Evolutionary conservation across 495 filamentous ascomycete species (phyloP).

Genomic region (Staphylotrichum longicolle): DNA sequence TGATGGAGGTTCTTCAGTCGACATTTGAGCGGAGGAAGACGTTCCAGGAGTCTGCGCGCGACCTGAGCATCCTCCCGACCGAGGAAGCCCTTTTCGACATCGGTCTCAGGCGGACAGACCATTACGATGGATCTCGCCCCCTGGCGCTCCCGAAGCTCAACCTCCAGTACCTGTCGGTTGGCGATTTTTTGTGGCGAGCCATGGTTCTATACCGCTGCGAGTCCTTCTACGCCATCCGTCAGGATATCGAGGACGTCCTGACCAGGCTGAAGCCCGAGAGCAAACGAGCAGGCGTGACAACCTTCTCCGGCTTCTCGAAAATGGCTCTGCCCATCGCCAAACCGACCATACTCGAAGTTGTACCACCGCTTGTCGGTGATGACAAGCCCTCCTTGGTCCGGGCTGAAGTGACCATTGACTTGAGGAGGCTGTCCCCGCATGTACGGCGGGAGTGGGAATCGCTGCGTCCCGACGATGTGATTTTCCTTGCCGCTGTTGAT

Average conservation of each 20-base stretch:
- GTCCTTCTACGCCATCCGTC: slow-evolving; percentile 90
- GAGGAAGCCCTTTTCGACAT: slow-evolving; percentile 83
- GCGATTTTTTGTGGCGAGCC: slow-evolving; percentile 93
- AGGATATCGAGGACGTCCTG: slow-evolving; percentile 79
- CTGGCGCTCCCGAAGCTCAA: slow-evolving; percentile 93
- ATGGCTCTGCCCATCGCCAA: slow-evolving; percentile 88
- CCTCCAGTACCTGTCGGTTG: slow-evolving; percentile 90
- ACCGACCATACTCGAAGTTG: slow-evolving; percentile 83
- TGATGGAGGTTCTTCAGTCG: slow-evolving; percentile 74
- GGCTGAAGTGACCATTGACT: slow-evolving; percentile 85
- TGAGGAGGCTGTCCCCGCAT: slow-evolving; percentile 69
- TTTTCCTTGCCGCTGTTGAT: slow-evolving; percentile 80
- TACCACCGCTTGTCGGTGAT: slow-evolving; percentile 80
- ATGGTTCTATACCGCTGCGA: slow-evolving; percentile 87
- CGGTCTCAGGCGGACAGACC: slow-evolving; percentile 78
- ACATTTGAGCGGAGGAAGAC: slow-evolving; percentile 73
- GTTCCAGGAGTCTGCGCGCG: slow-evolving; percentile 75
- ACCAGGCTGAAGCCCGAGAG: slow-evolving; percentile 73
- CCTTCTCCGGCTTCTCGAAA: slow-evolving; percentile 81
- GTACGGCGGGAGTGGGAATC: slow-evolving; percentile 88
- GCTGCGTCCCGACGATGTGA: slow-evolving; percentile 81
- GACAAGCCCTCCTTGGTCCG: slow-evolving; percentile 79
- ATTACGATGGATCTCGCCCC: slow-evolving; percentile 84
- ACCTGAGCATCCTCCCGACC: slow-evolving; percentile 75
- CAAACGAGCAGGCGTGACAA: slow-evolving; percentile 59